Base-by-base conservation (phyloP, 2,329 filamentous ascomycete species). In the Ceratocystis alfenasii region DNA sequence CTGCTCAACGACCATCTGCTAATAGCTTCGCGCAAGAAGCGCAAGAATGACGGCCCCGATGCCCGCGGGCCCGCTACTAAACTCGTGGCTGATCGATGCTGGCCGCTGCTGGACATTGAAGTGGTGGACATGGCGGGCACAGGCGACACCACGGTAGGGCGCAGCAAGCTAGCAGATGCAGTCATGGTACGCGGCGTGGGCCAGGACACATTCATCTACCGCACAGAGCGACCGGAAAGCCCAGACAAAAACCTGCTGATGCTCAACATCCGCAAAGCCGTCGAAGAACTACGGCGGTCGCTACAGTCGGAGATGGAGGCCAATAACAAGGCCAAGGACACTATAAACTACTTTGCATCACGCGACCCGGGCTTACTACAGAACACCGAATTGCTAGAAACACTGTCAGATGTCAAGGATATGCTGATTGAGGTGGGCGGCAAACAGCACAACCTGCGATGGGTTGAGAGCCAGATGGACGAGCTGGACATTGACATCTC, bases 401-500 rank as follows among this genome's bases (percentile, higher is more conserved):
- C 84, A 6, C 76, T 91, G 8, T 90, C 90, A 1, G 85, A 87
- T 69, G 85, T 88, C 71, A 90, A 90, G 72, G 89, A 95, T 74
- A 88, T 96, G 77, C 83, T 96, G 65, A 92, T 99, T 70, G 94
- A 99, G 71, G 90, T 96, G 15, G 94, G 97, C 72, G 94, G 94
- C 62, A 95, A 95, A 72, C 92, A 96, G 74, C 90, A 97, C 73
- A 96, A 94, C 73, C 81, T 99, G 60, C 88, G 93, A 64, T 96
- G 90, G 90, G 90, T 99, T 0, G 94, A 99, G 74, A 85, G 86
- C 64, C 90, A 97, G 76, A 89, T 99, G 74, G 94, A 99, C 73
- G 90, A 95, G 72, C 83, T 99, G 5, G 94, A 99, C 72, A 97
- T 97, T 71, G 88, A 95, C 71, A 92, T 99, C 71, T 93, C 94